Evolutionary conservation across 441 rosid genomes (phyloP).

Genomic region (Metrosideros polymorpha): DNA sequence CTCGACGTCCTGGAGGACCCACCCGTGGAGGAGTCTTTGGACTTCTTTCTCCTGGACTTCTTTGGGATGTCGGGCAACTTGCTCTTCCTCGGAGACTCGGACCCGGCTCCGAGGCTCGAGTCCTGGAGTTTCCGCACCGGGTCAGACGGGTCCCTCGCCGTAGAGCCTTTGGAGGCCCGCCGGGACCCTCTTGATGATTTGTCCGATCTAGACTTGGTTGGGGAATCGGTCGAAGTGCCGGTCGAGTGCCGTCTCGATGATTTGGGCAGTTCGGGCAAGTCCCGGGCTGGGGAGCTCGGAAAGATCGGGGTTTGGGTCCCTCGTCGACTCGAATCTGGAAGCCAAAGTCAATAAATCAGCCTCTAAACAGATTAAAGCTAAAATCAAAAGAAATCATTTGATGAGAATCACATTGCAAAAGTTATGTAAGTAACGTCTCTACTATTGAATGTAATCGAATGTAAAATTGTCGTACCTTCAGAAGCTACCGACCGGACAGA

Average conservation of each 20-base stretch:
- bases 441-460: background rate
- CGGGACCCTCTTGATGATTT: background rate
- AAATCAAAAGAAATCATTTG: background rate
- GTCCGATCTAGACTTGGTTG: background rate
- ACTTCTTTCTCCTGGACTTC: constrained; percentile 42
- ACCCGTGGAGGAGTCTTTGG: constrained; percentile 26
- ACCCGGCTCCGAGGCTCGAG: background rate
- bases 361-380: background rate
- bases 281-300: background rate
- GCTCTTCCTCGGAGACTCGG: constrained; percentile 12
- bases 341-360: background rate
- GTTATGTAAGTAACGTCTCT: background rate
- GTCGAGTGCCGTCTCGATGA: constrained; percentile 1
- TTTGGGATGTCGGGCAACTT: constrained; percentile 29
- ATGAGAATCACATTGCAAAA: background rate
- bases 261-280: constrained; percentile 3
- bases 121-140: background rate
- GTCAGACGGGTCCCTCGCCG: background rate
- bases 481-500: background rate
- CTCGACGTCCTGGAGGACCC: constrained; percentile 30
- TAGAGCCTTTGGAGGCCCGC: background rate
- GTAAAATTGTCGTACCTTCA: background rate
- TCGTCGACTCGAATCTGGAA: background rate
- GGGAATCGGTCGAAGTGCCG: background rate
- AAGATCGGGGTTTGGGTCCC: background rate